Evolutionary conservation across 1,284 basidiomycete species (phyloP).

Genomic region (Fomitopsis pinicola): DNA sequence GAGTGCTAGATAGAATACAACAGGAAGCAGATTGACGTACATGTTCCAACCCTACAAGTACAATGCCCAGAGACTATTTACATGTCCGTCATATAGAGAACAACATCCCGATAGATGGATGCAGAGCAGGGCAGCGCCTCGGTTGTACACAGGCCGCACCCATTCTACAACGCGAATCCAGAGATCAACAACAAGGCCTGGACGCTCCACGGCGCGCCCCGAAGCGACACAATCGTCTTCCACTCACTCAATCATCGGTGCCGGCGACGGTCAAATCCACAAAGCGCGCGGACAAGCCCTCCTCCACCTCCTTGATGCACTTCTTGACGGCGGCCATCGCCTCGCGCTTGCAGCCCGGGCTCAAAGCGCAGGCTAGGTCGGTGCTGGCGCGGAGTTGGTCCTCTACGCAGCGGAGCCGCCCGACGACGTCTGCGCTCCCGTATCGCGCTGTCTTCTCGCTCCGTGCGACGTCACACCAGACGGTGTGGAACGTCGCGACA

Average conservation of each 20-base stretch:
- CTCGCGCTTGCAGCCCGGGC: conserved; percentile 29
- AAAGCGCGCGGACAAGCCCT: conserved; percentile 24
- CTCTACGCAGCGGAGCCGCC: conserved; percentile 23
- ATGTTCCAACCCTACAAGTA: background rate
- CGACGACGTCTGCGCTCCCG: conserved; percentile 24
- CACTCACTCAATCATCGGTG: background rate
- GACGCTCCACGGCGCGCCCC: background rate
- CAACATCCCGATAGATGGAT: background rate
- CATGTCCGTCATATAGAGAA: background rate
- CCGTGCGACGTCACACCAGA: conserved; percentile 22
- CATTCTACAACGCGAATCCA: background rate
- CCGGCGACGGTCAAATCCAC: conserved; percentile 14
- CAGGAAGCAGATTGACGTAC: background rate
- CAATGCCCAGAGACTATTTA: background rate
- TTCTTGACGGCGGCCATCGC: conserved; percentile 28
- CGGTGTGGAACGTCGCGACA: conserved; percentile 22
- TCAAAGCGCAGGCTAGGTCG: conserved; percentile 23
- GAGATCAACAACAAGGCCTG: background rate
- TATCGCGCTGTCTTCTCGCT: conserved; percentile 13
- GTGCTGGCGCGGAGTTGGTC: conserved; percentile 18
- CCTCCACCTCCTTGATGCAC: conserved; percentile 22
- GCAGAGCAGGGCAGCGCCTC: background rate
- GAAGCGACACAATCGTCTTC: background rate
- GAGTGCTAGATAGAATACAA: background rate
- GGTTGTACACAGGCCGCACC: background rate